Percentiles rank a stretch among this genome's conserved stretches.
Evolutionary conservation across 2,329 filamentous ascomycete genomes (phyloP).

Genomic region (Xylaria sp.): DNA sequence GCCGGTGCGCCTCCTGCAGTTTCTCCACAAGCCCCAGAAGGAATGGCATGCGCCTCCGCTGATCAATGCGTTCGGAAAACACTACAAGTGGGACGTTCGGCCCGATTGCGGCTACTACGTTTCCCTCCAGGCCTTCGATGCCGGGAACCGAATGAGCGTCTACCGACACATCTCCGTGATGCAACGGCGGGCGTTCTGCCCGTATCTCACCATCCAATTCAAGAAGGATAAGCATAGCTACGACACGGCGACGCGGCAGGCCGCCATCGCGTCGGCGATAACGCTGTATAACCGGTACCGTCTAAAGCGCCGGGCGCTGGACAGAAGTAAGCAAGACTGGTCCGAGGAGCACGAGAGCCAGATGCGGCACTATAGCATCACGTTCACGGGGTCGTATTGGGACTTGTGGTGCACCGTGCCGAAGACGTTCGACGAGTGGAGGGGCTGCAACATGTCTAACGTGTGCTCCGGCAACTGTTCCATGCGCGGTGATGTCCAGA

Average conservation of each 20-base stretch:
- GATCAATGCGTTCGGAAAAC: neutral
- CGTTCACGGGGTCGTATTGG: neutral
- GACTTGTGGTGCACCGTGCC: slow-evolving; percentile 4
- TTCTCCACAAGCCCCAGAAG: neutral
- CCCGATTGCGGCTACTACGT: slow-evolving; percentile 9
- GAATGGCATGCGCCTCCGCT: neutral
- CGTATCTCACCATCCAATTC: slow-evolving; percentile 11
- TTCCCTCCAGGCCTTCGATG: neutral
- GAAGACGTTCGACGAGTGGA: slow-evolving; percentile 6
- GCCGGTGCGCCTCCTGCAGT: slow-evolving; percentile 1
- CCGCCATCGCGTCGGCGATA: slow-evolving; percentile 6
- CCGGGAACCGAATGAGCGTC: neutral
- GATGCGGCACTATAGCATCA: slow-evolving; percentile 7
- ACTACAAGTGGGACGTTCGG: slow-evolving; percentile 10
- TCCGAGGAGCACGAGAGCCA: slow-evolving; percentile 1
- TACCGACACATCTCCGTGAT: neutral
- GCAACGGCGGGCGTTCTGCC: slow-evolving; percentile 3
- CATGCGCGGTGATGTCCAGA: neutral
- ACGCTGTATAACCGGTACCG: slow-evolving; percentile 7
- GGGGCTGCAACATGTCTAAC: slow-evolving; percentile 1
- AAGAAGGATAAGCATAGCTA: neutral
- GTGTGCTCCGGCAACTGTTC: neutral
- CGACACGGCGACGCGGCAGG: neutral
- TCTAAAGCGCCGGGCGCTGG: neutral
- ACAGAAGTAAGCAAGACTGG: neutral